Base-by-base conservation (phyloP, 2,329 filamentous ascomycete species). In the Fusarium solani-melongenae region DNA sequence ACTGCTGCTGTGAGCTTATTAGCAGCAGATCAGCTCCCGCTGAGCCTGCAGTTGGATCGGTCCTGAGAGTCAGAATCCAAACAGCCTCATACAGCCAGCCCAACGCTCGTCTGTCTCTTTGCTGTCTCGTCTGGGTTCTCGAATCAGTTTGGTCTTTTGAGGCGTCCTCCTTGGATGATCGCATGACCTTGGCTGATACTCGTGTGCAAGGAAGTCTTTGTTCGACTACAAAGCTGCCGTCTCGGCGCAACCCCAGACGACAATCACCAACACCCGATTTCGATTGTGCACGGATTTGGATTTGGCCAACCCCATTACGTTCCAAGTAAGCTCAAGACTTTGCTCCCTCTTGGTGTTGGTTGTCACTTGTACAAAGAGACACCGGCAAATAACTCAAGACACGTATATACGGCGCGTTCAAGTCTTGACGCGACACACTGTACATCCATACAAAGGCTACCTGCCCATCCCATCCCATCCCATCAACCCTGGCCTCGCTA, bases 1-100 rank as follows among this genome's bases (percentile, higher is more conserved):
- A 66, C 65, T 66, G 64, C 65, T 75, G 46, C 60, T 63, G 67
- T 56, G 64, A 71, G 64, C 64, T 72, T 75, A 62, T 73, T 76
- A 67, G 69, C 69, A 77, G 63, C 56, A 53, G 59, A 55, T 68
- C 61, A 74, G 49, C 57, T 71, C 34, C 53, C 55, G 61, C 46
- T 62, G 67, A 66, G 46, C 49, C 63, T 71, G 53, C 41, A 58
- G 70, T 62, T 58, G 64, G 60, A 58, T 55, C 44, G 20, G 22
- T 71, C 63, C 59, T 49, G 15, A 34, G 51, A 27, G 44, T 24
- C 57, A 58, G 46, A 27, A 38, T 24, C 53, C 57, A 38, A 61
- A 34, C 58, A 20, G 62, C 49, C 58, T 67, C 53, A 61, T 64
- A 62, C 60, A 64, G 36, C 53, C 56, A 64, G 33, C 53, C 56